Evolutionary conservation across 345 rosid species (phyloP), one percentile per base, ranked within the genome.

Genomic region (Angophora floribunda): DNA sequence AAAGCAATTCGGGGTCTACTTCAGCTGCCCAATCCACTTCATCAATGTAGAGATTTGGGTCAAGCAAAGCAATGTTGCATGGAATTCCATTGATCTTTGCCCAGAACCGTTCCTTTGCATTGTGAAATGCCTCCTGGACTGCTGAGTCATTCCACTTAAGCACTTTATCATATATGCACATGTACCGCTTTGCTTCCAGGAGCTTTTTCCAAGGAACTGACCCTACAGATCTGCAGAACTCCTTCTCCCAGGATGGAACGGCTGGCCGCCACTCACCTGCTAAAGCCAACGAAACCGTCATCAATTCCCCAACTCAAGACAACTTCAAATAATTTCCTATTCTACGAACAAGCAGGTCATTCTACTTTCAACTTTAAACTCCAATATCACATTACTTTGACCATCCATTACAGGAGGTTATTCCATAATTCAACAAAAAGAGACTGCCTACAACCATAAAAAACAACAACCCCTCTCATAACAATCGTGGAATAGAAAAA

Each of bases 91-190:
- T 94, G 26, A 90, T 93, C 88, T 89, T 87, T 9, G 92, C 92
- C 92, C 91, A 92, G 59, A 88, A 94, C 51, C 91, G 91, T 12
- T 87, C 75, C 70, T 94, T 93, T 11, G 96, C 96, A 26, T 90
- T 92, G 30, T 50, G 90, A 88, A 92, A 92, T 2, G 96, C 95
- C 28, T 92, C 93, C 88, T 93, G 87, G 0, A 91, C 95, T 0
- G 95, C 95, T 41, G 95, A 91, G 85, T 93, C 95, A 22, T 94
- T 91, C 95, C 96, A 94, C 6, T 91, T 47, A 21, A 88, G 85
- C 47, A 89, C 80, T 19, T 86, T 79, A 10, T 79, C 63, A 82
- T 86, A 61, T 61, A 28, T 50, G 12, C 49, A 28, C 30, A 61
- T 61, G 32, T 61, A 51, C 70, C 85, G 47, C 88, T 89, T 89